These are phyloP conservation scores for Phyllosticta capitalensis DNA, from an alignment of 2,329 filamentous ascomycete genomes.

Conservation along the genomic window DNA sequence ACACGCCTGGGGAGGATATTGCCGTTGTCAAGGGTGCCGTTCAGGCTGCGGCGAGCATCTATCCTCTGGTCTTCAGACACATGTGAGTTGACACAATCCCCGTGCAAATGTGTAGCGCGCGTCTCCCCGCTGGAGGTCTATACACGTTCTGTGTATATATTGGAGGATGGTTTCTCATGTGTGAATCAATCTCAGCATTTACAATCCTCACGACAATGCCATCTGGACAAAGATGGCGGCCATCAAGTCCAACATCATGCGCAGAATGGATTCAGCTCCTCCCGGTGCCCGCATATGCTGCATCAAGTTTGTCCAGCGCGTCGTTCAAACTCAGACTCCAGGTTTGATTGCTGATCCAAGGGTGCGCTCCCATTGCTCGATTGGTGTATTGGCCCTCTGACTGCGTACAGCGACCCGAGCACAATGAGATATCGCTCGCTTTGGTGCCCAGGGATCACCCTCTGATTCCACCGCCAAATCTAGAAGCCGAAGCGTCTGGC, in stretches of 20 bases:
- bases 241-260: slow-evolving; percentile 82
- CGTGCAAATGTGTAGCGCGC: slow-evolving; percentile 7
- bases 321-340: slow-evolving; percentile 86
- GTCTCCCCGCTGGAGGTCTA: background rate
- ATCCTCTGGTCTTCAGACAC: slow-evolving; percentile 83
- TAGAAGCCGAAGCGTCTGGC: slow-evolving; percentile 89
- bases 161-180: slow-evolving; percentile 20
- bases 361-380: slow-evolving; percentile 43
- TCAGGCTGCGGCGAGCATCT: slow-evolving; percentile 84
- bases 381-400: background rate
- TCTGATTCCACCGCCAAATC: slow-evolving; percentile 64
- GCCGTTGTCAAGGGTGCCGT: slow-evolving; percentile 78
- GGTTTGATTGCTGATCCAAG: slow-evolving; percentile 71
- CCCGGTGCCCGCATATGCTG: slow-evolving; percentile 81
- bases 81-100: slow-evolving; percentile 54
- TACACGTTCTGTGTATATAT: background rate
- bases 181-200: slow-evolving; percentile 53
- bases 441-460: slow-evolving; percentile 78
- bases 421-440: slow-evolving; percentile 75
- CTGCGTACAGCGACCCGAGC: slow-evolving; percentile 52
- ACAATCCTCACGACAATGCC: slow-evolving; percentile 69
- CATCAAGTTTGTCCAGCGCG: slow-evolving; percentile 92
- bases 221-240: slow-evolving; percentile 81
- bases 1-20: slow-evolving; percentile 54
- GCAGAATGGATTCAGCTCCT: slow-evolving; percentile 73